phyloP scores from a whole-genome alignment of 2,329 filamentous ascomycete genomes.

The Verticillium nubilum region DNA sequence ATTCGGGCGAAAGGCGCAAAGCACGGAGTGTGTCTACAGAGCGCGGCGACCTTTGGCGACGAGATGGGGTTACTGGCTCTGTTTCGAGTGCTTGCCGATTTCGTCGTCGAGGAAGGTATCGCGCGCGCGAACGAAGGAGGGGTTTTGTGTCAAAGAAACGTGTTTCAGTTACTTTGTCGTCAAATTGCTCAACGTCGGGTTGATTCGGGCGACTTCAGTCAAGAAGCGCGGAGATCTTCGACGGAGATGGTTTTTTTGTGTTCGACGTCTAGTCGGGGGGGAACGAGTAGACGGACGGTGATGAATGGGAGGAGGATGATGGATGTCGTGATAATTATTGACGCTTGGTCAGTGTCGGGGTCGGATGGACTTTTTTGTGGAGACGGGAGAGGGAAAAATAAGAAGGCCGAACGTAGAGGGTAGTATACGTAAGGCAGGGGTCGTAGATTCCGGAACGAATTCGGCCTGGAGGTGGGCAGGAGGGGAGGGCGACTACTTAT shows the following conservation, averaged over 20 bases:
- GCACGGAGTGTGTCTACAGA: conserved; percentile 11
- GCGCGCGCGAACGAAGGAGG: conserved; percentile 12
- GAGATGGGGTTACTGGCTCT: conserved; percentile 3
- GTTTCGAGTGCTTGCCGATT: conserved; percentile 7
- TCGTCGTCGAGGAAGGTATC: conserved; percentile 9
- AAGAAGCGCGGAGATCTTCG: neutral
- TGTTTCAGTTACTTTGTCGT: conserved; percentile 34
- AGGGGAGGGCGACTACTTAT: conserved; percentile 51
- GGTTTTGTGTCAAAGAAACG: conserved; percentile 18
- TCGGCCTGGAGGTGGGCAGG: conserved; percentile 42
- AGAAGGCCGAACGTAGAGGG: conserved; percentile 38
- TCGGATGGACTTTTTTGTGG: conserved; percentile 10
- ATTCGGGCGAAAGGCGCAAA: conserved; percentile 8
- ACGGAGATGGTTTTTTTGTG: neutral
- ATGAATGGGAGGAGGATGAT: neutral
- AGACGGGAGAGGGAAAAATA: conserved; percentile 26
- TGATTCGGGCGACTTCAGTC: conserved; percentile 1
- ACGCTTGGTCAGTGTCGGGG: conserved; percentile 14
- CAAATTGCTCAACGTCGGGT: neutral
- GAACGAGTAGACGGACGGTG: neutral
- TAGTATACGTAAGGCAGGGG: conserved; percentile 47
- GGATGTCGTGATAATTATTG: conserved; percentile 1
- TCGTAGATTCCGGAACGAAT: conserved; percentile 51
- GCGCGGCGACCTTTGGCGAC: conserved; percentile 9
- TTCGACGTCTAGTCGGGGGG: neutral